Evolutionary conservation across 768 basidiomycete species (phyloP), one percentile per base, ranked within the genome.

Genomic region (Mycena epipterygia): DNA sequence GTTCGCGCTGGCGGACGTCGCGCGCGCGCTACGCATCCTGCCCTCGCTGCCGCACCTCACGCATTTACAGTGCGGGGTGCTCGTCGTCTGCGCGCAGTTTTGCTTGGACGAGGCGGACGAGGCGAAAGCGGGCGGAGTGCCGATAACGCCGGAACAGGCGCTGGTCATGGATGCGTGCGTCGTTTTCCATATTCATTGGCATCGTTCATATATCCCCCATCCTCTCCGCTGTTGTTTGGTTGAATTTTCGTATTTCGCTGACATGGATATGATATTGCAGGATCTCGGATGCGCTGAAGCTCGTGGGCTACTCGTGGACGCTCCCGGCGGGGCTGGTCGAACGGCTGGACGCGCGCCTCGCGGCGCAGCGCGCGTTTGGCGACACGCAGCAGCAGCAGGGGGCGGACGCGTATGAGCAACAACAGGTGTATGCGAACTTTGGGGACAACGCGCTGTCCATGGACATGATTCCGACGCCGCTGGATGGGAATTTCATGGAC

Each of bases 101-200:
- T 61, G 49, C 41, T 51, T 62, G 30, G 67, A 56, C 5, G 67
- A 62, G 32, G 60, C 60, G 25, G 60, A 59, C 39, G 66, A 29
- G 19, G 12, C 21, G 64, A 55, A 1, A 35, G 55, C n/a, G 53
- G 48, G 16, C 1, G n/a, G n/a, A n/a, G n/a, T n/a, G n/a, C n/a
- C n/a, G n/a, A n/a, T n/a, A n/a, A n/a, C 4, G 9, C 48, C 51
- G 4, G 67, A 55, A 39, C 52, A 32, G 5, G 56, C 41, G 29
- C 21, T 8, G 8, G 27, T n/a, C 5, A 42, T 68, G 3, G 52
- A 68, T 27, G 33, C 41, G 67, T 68, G 60, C 59, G 67, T 62
- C n/a, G 42, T 30, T 23, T 29, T 21, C 27, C n/a, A 0, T 11
- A 6, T 42, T 37, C 14, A 13, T 32, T 44, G 42, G 6, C n/a